Conservation (phyloP, 2,329 filamentous ascomycete species). For the Coniochaeta sp. region DNA sequence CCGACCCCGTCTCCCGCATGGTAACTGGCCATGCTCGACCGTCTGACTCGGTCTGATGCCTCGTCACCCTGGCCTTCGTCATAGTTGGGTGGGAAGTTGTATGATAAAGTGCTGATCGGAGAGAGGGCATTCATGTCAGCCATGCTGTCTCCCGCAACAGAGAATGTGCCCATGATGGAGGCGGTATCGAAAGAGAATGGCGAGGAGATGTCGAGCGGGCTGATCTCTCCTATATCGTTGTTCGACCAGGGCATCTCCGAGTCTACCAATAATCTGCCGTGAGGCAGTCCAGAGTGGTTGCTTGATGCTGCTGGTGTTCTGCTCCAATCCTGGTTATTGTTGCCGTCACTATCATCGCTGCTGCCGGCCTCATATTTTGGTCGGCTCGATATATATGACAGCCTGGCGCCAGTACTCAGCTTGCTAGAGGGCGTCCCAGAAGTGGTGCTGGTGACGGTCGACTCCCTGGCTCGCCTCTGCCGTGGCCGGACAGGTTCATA, state of each 20-base stretch:
- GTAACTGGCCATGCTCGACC: background rate
- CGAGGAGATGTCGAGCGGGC: constrained; percentile 6
- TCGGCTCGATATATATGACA: constrained; percentile 20
- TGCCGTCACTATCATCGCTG: constrained; percentile 7
- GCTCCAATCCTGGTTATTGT: background rate
- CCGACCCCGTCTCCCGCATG: background rate
- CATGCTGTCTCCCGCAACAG: constrained; percentile 1
- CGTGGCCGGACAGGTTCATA: constrained; percentile 42
- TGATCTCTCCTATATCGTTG: background rate
- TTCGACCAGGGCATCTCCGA: background rate
- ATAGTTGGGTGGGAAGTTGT: background rate
- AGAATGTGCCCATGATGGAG: constrained; percentile 1
- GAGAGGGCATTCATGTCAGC: constrained; percentile 4
- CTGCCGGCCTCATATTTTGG: constrained; percentile 8
- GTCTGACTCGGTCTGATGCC: background rate
- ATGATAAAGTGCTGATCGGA: background rate
- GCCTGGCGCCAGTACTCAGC: background rate
- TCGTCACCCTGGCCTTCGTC: background rate
- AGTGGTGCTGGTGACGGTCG: constrained; percentile 13
- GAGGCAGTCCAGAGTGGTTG: background rate
- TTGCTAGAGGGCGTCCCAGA: background rate
- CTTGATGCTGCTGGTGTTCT: background rate
- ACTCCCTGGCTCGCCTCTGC: constrained; percentile 31
- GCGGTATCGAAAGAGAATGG: constrained; percentile 8
- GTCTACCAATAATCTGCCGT: background rate